Percentiles rank a stretch among this genome's conserved stretches.
phyloP scores from a whole-genome alignment of 2,329 filamentous ascomycete genomes.

The Pseudogymnoascus sp. region DNA sequence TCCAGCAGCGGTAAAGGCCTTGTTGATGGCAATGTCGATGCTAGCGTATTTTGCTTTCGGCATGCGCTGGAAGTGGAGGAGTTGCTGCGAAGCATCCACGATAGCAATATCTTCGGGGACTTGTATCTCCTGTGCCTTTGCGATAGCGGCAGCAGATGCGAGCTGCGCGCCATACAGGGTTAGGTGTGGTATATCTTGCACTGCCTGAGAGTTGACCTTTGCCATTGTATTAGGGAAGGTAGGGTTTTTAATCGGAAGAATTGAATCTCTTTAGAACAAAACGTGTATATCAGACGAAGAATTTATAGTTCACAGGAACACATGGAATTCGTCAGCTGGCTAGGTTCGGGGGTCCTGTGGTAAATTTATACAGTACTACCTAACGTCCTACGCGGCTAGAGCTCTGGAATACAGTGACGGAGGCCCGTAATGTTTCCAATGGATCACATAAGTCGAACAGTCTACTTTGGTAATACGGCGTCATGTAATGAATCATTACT shows the following conservation, averaged over 20 bases:
- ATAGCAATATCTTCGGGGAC: slow-evolving; percentile 26
- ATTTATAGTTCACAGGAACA: background rate
- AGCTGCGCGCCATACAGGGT: slow-evolving; percentile 23
- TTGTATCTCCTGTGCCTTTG: slow-evolving; percentile 20
- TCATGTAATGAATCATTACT: too few relatives aligned
- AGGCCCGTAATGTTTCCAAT: too few relatives aligned
- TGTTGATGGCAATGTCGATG: slow-evolving; percentile 26
- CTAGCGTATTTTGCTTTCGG: slow-evolving; percentile 22
- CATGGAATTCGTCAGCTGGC: background rate
- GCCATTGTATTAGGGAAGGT: background rate
- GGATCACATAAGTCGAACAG: too few relatives aligned
- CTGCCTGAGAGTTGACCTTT: background rate
- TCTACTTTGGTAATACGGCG: too few relatives aligned
- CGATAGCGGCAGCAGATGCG: slow-evolving; percentile 22
- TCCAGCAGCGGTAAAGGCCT: slow-evolving; percentile 50
- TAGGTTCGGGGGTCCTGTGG: too few relatives aligned
- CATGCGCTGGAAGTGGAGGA: slow-evolving; percentile 24
- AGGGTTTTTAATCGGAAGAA: background rate
- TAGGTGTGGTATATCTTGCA: slow-evolving; percentile 14
- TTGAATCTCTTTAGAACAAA: background rate
- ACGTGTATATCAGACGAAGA: background rate
- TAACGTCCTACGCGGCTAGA: too few relatives aligned
- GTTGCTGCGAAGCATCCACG: slow-evolving; percentile 24
- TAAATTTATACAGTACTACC: too few relatives aligned
- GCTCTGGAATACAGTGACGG: too few relatives aligned